Evolutionary conservation across 2,329 filamentous ascomycete genomes (phyloP).

Genomic region (Tolypocladium cylindrosporum): DNA sequence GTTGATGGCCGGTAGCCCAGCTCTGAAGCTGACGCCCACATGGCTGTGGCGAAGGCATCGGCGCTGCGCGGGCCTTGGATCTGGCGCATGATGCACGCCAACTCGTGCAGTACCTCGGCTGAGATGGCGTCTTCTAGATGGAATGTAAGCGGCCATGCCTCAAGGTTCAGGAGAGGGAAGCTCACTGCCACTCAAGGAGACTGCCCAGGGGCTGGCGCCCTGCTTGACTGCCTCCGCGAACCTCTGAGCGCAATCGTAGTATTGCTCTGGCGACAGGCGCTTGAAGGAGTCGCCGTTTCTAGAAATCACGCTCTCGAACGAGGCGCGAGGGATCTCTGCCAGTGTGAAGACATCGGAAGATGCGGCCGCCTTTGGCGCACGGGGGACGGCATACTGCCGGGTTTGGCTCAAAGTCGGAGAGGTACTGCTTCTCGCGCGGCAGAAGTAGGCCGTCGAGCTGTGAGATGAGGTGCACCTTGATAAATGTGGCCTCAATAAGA

Average conservation of each 20-base stretch:
- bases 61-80: slow-evolving; percentile 2
- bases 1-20: slow-evolving; percentile 19
- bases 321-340: slow-evolving; percentile 10
- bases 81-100: slow-evolving; percentile 17
- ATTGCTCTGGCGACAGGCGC: slow-evolving; percentile 11
- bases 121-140: slow-evolving; percentile 11
- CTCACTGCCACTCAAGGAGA: slow-evolving; percentile 14
- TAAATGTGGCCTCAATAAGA: background rate
- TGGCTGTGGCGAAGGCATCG: slow-evolving; percentile 9
- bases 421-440: background rate
- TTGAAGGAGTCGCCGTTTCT: slow-evolving; percentile 7
- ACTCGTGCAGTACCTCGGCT: slow-evolving; percentile 12
- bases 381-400: slow-evolving; percentile 3
- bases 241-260: slow-evolving; percentile 11
- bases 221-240: slow-evolving; percentile 12
- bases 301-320: slow-evolving; percentile 11
- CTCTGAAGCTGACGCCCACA: slow-evolving; percentile 22
- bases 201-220: slow-evolving; percentile 10
- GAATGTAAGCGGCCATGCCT: background rate
- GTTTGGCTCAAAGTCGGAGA: background rate
- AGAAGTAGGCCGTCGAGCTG: background rate
- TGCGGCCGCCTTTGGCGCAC: slow-evolving; percentile 1
- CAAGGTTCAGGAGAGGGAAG: background rate
- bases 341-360: slow-evolving; percentile 10
- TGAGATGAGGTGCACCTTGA: background rate